Conservation (phyloP, 352 stramenopile genomes). For the Phytopythium cucurbitacearum region DNA sequence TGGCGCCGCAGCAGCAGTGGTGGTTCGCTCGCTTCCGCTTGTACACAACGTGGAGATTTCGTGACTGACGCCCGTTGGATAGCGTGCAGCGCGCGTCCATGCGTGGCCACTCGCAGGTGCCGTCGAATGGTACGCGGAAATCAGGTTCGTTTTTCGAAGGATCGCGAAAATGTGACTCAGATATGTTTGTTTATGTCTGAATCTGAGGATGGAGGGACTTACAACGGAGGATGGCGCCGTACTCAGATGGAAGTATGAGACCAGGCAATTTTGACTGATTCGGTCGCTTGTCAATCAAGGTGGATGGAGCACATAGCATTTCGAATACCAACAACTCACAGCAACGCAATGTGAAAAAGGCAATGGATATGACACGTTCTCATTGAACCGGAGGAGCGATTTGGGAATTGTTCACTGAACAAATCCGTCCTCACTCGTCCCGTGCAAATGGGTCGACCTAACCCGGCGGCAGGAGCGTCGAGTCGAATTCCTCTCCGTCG, state of each 20-base stretch:
- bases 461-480: conserved; percentile 59
- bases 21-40: neutral
- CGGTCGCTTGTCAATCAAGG: neutral
- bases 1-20: neutral
- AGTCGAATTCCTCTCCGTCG: conserved; percentile 60
- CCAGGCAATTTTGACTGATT: neutral
- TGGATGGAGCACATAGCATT: too few relatives aligned
- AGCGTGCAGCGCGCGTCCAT: neutral
- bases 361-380: neutral
- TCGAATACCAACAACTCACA: too few relatives aligned
- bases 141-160: neutral
- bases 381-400: neutral
- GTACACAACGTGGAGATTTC: neutral
- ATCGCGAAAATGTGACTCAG: neutral
- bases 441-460: conserved; percentile 21
- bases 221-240: too few relatives aligned
- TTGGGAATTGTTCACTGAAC: neutral
- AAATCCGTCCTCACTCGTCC: neutral
- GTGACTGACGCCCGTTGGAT: neutral
- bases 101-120: too few relatives aligned
- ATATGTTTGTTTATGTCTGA: neutral
- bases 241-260: too few relatives aligned
- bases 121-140: neutral
- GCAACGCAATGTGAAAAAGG: neutral
- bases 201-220: too few relatives aligned